A percentile compares a stretch with the other conserved stretches of the same genome.
Conservation (phyloP, 768 basidiomycete species). For the Sarcomyxa edulis region DNA sequence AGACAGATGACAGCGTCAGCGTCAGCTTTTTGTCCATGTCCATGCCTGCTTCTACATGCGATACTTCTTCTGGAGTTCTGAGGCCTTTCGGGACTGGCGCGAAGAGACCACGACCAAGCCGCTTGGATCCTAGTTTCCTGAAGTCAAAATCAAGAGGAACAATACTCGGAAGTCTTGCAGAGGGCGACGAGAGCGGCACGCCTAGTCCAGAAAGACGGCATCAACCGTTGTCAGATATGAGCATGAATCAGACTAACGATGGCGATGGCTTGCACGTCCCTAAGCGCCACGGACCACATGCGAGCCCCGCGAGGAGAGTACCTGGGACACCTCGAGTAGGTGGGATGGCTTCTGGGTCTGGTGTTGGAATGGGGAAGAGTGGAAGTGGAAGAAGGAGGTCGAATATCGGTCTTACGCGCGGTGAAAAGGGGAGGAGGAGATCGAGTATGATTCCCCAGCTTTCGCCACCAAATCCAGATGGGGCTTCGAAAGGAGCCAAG, state of each 20-base stretch:
- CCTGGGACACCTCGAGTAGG: conserved; percentile 38
- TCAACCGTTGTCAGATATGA: conserved; percentile 61
- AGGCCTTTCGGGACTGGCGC: conserved; percentile 23
- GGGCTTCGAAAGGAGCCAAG: conserved; percentile 17
- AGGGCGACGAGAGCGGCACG: conserved; percentile 56
- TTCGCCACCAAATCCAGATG: conserved; percentile 38
- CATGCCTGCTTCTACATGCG: conserved; percentile 28
- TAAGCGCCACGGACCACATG: conserved; percentile 31
- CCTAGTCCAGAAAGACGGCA: conserved; percentile 25
- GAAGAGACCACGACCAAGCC: conserved; percentile 57
- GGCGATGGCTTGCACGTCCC: conserved; percentile 28
- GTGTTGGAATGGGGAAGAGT: conserved; percentile 14
- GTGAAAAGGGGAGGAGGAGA: conserved; percentile 66
- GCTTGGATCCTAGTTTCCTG: conserved; percentile 67
- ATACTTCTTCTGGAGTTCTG: conserved; percentile 17
- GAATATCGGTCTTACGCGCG: conserved; percentile 70
- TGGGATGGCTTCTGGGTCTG: conserved; percentile 12
- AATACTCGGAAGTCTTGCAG: conserved; percentile 58
- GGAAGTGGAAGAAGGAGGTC: conserved; percentile 56
- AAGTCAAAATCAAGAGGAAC: conserved; percentile 43
- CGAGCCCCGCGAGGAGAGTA: conserved; percentile 46
- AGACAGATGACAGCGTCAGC: conserved; percentile 72
- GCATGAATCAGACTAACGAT: conserved; percentile 39
- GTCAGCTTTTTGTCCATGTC: conserved; percentile 45
- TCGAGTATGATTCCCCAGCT: conserved; percentile 80